A percentile compares a stretch with the other conserved stretches of the same genome.
Evolutionary conservation across 352 stramenopile genomes (phyloP).

Genomic region (Phytophthora europaea): DNA sequence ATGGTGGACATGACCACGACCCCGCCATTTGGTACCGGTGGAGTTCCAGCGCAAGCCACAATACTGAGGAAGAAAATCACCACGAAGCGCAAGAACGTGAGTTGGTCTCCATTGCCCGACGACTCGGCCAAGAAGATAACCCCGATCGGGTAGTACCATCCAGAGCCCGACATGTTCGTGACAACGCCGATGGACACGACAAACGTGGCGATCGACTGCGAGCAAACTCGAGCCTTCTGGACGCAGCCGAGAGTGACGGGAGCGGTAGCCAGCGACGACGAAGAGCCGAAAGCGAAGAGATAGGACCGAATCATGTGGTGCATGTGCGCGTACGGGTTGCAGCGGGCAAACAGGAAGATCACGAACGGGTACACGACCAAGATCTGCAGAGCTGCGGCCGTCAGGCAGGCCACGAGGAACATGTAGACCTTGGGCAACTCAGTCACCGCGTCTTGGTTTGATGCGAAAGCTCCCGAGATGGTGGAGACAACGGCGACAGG

Average conservation of each 20-base stretch:
- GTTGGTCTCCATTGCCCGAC: conserved; percentile 59
- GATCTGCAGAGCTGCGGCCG: conserved; percentile 50
- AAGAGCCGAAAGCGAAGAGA: conserved; percentile 70
- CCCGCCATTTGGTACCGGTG: conserved; percentile 60
- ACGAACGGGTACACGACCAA: conserved; percentile 68
- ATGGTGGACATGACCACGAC: conserved; percentile 71
- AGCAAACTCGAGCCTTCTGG: conserved; percentile 69
- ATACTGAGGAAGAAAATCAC: conserved; percentile 67
- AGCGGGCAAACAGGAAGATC: conserved; percentile 72
- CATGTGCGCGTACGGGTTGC: conserved; percentile 82
- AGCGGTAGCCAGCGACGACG: conserved; percentile 75
- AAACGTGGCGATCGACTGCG: conserved; percentile 80
- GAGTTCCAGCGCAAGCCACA: conserved; percentile 60
- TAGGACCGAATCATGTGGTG: conserved; percentile 70
- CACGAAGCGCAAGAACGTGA: conserved; percentile 56
- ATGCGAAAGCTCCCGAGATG: conserved; percentile 67
- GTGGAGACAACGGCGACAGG: conserved; percentile 74
- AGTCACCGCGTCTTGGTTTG: conserved; percentile 50
- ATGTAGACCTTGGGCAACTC: conserved; percentile 63
- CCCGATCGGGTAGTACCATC: conserved; percentile 72
- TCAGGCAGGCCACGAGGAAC: conserved; percentile 58
- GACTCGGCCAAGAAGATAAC: conserved; percentile 74
- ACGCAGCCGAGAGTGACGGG: conserved; percentile 74
- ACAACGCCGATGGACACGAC: conserved; percentile 76
- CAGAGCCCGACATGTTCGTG: conserved; percentile 65